These are phyloP conservation scores for Wakefieldia striispora DNA, from an alignment of 768 basidiomycete genomes.

Conservation along the genomic window DNA sequence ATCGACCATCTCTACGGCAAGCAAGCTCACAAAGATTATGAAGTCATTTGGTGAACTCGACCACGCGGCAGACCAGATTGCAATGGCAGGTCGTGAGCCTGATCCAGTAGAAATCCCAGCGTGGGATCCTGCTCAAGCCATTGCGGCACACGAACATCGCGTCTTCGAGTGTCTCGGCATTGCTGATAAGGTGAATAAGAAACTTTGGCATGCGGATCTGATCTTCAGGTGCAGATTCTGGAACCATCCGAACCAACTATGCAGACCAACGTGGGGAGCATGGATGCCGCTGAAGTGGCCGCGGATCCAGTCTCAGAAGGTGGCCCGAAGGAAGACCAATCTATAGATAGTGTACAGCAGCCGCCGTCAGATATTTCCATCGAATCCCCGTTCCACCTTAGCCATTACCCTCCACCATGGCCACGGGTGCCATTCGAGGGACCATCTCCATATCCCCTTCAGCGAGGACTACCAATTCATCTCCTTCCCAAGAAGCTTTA, in stretches of 20 bases:
- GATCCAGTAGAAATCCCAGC: conserved; percentile 18
- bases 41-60: conserved; percentile 17
- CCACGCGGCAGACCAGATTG: conserved; percentile 16
- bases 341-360: not conserved
- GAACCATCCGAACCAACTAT: not conserved
- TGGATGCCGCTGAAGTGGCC: not conserved
- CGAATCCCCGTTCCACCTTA: conserved; percentile 28
- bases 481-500: conserved; percentile 41
- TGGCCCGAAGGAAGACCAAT: not conserved
- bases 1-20: conserved; percentile 17
- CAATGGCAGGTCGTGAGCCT: conserved; percentile 19
- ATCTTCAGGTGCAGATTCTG: not conserved
- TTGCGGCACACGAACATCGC: conserved; percentile 6
- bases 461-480: conserved; percentile 31
- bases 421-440: conserved; percentile 37
- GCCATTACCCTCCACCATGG: conserved; percentile 40
- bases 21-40: conserved; percentile 21
- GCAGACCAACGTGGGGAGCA: not conserved
- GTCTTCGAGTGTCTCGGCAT: not conserved
- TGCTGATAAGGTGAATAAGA: not conserved
- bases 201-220: not conserved
- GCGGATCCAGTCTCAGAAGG: not conserved
- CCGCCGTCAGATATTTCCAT: not conserved
- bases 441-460: conserved; percentile 24
- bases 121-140: conserved; percentile 16